A percentile compares a stretch with the other conserved stretches of the same genome.
phyloP scores from a whole-genome alignment of 345 rosid genomes.

The Populus pruinosa region DNA sequence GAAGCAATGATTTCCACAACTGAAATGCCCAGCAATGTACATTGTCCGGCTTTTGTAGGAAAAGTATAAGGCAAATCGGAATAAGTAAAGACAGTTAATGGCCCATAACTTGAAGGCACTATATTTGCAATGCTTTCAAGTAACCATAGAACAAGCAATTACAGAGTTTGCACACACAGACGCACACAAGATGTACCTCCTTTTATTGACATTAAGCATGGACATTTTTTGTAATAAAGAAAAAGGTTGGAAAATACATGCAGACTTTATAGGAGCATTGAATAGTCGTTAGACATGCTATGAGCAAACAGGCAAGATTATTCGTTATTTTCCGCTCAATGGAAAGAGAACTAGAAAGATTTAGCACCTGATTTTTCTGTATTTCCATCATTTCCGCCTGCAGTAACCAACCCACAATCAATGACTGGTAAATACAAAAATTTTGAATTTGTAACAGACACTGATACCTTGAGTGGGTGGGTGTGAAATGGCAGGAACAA shows the following conservation, averaged over 20 bases:
- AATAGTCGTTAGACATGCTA: not conserved
- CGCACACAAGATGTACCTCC: not conserved
- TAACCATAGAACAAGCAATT: not conserved
- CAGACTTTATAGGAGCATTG: not conserved
- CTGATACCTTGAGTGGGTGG: not conserved
- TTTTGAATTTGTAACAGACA: constrained; percentile 1
- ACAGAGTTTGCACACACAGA: not conserved
- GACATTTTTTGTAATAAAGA: not conserved
- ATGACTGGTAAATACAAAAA: constrained; percentile 5
- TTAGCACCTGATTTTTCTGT: constrained; percentile 78
- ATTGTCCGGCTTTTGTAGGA: not conserved
- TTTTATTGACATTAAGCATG: not conserved
- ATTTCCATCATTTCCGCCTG: constrained; percentile 69
- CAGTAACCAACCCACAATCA: constrained; percentile 21
- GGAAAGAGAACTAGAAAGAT: not conserved
- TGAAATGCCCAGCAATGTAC: not conserved
- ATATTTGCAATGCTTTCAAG: not conserved
- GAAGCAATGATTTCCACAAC: not conserved
- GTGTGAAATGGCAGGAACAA: not conserved
- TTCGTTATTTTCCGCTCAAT: not conserved
- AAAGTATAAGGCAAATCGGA: not conserved
- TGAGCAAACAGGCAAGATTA: not conserved
- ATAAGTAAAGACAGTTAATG: not conserved
- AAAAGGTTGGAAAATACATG: not conserved
- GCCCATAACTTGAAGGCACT: not conserved